phyloP scores from a whole-genome alignment of 31 red algal species.

The Asparagopsis taxiformis region DNA sequence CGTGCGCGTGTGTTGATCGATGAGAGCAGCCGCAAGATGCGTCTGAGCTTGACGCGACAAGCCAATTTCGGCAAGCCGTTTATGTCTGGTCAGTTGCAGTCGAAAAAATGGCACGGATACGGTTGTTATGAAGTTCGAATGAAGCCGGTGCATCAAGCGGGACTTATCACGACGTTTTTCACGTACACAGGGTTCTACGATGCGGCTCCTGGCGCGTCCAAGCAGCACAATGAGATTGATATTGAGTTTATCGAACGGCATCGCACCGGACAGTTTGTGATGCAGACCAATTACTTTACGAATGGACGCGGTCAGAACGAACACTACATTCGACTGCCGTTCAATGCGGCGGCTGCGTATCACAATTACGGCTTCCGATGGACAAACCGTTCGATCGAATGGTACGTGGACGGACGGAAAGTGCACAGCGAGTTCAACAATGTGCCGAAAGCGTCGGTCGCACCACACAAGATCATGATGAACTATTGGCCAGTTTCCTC shows the following conservation, averaged over 20 bases:
- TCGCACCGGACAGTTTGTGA: conserved; percentile 5
- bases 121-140: conserved; percentile 71
- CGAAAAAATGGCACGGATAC: conserved; percentile 39
- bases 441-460: conserved; percentile 20
- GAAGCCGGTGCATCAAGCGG: conserved; percentile 15
- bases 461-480: conserved; percentile 44
- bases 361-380: conserved; percentile 66
- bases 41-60: conserved; percentile 7
- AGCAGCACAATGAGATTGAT: conserved; percentile 53
- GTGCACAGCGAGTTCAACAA: conserved; percentile 23
- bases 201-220: conserved; percentile 22
- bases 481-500: conserved; percentile 48
- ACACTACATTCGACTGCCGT: conserved; percentile 18
- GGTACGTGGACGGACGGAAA: conserved; percentile 49
- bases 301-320: conserved; percentile 49
- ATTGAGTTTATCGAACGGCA: conserved; percentile 48
- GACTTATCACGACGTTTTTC: conserved; percentile 54
- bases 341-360: conserved; percentile 29
- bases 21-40: conserved; percentile 1
- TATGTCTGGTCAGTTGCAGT: conserved; percentile 27
- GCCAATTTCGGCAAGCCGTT: conserved; percentile 25
- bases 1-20: background rate
- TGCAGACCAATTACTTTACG: conserved; percentile 65
- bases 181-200: conserved; percentile 46
- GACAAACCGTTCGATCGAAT: conserved; percentile 27